Evolutionary conservation across 768 basidiomycete species (phyloP).

Genomic region (Hysterangium stoloniferum): DNA sequence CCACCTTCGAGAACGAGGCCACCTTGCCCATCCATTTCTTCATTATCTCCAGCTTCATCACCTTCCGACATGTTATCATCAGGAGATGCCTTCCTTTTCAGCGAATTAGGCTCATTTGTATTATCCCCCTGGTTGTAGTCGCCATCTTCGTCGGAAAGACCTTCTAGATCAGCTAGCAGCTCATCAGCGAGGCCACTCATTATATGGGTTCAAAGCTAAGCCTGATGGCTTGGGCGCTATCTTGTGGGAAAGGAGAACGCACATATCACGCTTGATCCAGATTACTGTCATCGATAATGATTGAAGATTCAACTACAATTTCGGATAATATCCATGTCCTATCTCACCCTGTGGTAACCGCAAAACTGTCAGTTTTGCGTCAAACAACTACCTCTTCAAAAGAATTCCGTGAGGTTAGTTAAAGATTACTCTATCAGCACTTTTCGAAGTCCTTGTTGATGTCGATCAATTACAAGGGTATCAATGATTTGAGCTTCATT

Average conservation of each 20-base stretch:
- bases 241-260: neutral
- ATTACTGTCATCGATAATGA: neutral
- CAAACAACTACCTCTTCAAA: conserved; percentile 52
- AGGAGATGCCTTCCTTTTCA: conserved; percentile 59
- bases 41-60: conserved; percentile 27
- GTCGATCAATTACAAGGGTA: conserved; percentile 37
- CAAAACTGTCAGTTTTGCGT: conserved; percentile 65
- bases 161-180: conserved; percentile 87
- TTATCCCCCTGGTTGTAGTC: conserved; percentile 39
- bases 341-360: conserved; percentile 66
- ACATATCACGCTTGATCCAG: neutral
- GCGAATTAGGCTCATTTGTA: conserved; percentile 10
- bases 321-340: conserved; percentile 41
- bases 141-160: conserved; percentile 61
- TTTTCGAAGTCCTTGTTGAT: neutral
- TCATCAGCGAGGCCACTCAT: conserved; percentile 89
- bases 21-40: conserved; percentile 35
- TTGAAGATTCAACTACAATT: neutral
- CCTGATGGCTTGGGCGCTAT: neutral
- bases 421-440: neutral
- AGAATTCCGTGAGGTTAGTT: conserved; percentile 68
- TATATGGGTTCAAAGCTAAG: neutral
- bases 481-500: conserved; percentile 66
- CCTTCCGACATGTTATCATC: conserved; percentile 53
- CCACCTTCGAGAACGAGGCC: conserved; percentile 79